These are phyloP conservation scores for Pontederia crassipes DNA, from an alignment of 176 grass and related monocot genomes.

Conservation along the genomic window DNA sequence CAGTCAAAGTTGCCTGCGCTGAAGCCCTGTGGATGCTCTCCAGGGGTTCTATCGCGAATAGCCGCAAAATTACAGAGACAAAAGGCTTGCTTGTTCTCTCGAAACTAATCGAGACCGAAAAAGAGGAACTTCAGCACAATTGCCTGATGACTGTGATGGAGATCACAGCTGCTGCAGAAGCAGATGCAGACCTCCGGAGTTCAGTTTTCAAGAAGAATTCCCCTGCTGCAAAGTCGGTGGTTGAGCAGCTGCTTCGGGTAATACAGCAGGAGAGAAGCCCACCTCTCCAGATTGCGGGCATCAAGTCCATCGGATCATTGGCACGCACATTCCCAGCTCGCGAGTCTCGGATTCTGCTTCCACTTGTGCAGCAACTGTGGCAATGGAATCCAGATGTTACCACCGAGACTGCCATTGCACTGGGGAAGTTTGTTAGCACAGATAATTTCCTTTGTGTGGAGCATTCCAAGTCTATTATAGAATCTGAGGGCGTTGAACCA, in stretches of 20 bases:
- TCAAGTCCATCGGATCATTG: slow-evolving; percentile 6
- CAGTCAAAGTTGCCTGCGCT: slow-evolving; percentile 18
- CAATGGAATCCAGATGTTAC: slow-evolving; percentile 5
- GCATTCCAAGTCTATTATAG: slow-evolving; percentile 10
- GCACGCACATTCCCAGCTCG: slow-evolving; percentile 6
- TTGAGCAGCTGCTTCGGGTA: slow-evolving; percentile 10
- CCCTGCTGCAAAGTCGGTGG: slow-evolving; percentile 11
- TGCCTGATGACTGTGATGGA: slow-evolving; percentile 16
- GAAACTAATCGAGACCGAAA: slow-evolving; percentile 15
- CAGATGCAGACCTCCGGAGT: slow-evolving; percentile 16
- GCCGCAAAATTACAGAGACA: slow-evolving; percentile 20
- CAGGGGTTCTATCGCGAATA: slow-evolving; percentile 1
- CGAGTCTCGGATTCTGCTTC: slow-evolving; percentile 1
- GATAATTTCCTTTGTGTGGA: slow-evolving; percentile 7
- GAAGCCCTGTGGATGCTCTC: slow-evolving; percentile 25
- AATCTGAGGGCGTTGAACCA: background rate
- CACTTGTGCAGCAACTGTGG: slow-evolving; percentile 3
- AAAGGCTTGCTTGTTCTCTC: slow-evolving; percentile 16
- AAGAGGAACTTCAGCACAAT: slow-evolving; percentile 16
- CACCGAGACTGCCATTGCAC: background rate
- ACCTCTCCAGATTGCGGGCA: background rate
- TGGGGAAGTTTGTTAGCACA: slow-evolving; percentile 14
- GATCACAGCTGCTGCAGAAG: slow-evolving; percentile 8
- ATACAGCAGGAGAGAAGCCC: background rate
- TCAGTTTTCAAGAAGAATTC: slow-evolving; percentile 22